Evolutionary conservation across 768 basidiomycete species (phyloP).

Genomic region (Phlebiopsis gigantea): DNA sequence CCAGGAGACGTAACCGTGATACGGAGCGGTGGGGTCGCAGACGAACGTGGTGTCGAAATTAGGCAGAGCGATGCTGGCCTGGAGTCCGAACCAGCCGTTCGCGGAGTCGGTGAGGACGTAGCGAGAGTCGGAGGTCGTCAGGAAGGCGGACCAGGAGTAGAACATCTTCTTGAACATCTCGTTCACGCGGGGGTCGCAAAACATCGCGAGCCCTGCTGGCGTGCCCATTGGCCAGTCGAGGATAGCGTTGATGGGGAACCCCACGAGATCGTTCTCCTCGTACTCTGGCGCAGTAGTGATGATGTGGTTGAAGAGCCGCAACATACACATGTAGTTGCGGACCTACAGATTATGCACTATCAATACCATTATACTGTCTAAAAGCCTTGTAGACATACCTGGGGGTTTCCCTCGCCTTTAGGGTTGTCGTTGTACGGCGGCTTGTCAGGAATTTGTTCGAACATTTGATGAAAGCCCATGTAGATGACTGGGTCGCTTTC

Average conservation of each 20-base stretch:
- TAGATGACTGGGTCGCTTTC: slow-evolving; percentile 24
- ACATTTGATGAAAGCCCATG: slow-evolving; percentile 33
- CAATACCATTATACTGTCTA: no score
- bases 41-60: slow-evolving; percentile 28
- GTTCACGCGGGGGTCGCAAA: slow-evolving; percentile 43
- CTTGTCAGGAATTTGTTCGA: slow-evolving; percentile 22
- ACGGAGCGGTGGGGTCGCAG: slow-evolving; percentile 33
- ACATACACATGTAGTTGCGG: slow-evolving; percentile 35
- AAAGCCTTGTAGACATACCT: not conserved
- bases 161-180: slow-evolving; percentile 41
- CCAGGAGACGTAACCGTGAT: slow-evolving; percentile 45
- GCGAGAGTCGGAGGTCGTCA: slow-evolving; percentile 38
- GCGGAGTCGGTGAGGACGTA: slow-evolving; percentile 32
- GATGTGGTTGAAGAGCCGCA: slow-evolving; percentile 37
- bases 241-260: slow-evolving; percentile 43
- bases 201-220: slow-evolving; percentile 25
- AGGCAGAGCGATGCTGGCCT: slow-evolving; percentile 23
- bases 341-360: slow-evolving; percentile 24
- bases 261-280: slow-evolving; percentile 36
- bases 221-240: slow-evolving; percentile 41
- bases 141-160: slow-evolving; percentile 43
- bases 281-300: slow-evolving; percentile 37
- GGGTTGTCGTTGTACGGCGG: slow-evolving; percentile 12
- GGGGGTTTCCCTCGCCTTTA: not conserved
- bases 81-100: slow-evolving; percentile 45